Base-by-base conservation (phyloP, 2,329 filamentous ascomycete species). In the Diplodia scrobiculata region DNA sequence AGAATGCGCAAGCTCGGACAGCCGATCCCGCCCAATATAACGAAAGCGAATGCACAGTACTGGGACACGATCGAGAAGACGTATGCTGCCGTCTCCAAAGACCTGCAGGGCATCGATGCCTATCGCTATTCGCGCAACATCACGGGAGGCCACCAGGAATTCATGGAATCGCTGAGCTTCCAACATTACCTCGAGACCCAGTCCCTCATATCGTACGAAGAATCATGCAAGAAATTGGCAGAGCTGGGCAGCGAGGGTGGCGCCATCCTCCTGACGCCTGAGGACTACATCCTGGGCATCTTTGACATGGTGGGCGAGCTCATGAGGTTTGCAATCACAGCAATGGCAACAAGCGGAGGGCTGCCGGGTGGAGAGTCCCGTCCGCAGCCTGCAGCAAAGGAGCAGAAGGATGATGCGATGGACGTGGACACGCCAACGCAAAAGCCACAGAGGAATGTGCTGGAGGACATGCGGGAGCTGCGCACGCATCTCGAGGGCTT, bases 261-360 rank as follows among this genome's bases (percentile, higher is more conserved):
- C 0, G 83, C 82, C 1, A 84, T 97, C 2, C 72, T 82, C 0
- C 81, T 97, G 21, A 91, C 90, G 1, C 84, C 88, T 29, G 87
- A 94, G 65, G 95, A 99, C 77, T 98, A 97, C 75, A 80, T 97
- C 67, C 89, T 95, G 69, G 95, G 94, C 9, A 79, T 99, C 2
- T 97, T 97, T 73, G 95, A 99, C 77, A 85, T 98, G 71, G 93
- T 93, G 1, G 95, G 95, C 47, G 95, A 99, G 80, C 84, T 98
- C 82, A 99, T 99, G 95, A 86, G 93, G 34, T 98, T 97, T 78
- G 92, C 92, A 0, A 95, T 97, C 60, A 93, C 93, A 5, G 87
- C 88, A 29, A 90, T 96, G 76, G 92, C 92, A 0, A 90, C 92
- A 5, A 88, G 82, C 7, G 90, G 89, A 14, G 79, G 79, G 50